These are phyloP conservation scores for Glonium stellatum DNA, from an alignment of 495 filamentous ascomycete species.

Conservation along the genomic window DNA sequence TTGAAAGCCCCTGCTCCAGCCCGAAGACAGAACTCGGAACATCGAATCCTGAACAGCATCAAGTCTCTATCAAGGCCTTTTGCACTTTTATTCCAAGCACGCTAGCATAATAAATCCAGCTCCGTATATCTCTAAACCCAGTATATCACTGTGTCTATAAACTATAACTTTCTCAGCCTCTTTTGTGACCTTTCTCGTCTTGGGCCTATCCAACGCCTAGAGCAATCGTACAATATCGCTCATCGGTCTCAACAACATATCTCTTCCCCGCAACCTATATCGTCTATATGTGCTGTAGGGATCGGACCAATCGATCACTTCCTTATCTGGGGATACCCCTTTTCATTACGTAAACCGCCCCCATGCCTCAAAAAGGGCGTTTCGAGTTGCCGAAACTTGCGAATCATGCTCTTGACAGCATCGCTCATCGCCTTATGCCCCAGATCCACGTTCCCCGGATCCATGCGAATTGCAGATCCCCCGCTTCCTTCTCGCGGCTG, in stretches of 20 bases:
- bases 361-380: slow-evolving; percentile 23
- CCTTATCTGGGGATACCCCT: slow-evolving; percentile 8
- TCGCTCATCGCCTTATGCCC: slow-evolving; percentile 23
- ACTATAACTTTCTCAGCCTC: slow-evolving; percentile 22
- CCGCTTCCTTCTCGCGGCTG: slow-evolving; percentile 1
- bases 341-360: background rate
- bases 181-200: slow-evolving; percentile 28
- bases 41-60: background rate
- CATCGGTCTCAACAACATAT: slow-evolving; percentile 26
- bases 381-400: slow-evolving; percentile 26
- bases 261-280: slow-evolving; percentile 16
- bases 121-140: background rate
- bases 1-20: slow-evolving; percentile 4
- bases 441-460: slow-evolving; percentile 1
- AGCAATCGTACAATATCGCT: slow-evolving; percentile 21
- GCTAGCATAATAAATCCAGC: background rate
- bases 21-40: background rate
- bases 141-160: background rate
- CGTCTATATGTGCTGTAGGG: slow-evolving; percentile 15
- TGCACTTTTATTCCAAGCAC: background rate
- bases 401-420: slow-evolving; percentile 21
- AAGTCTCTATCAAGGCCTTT: slow-evolving; percentile 6
- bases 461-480: background rate
- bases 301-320: slow-evolving; percentile 11
- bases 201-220: slow-evolving; percentile 22